Evolutionary conservation across 805 yeast species (phyloP).

Genomic region (Ogataea minuta): DNA sequence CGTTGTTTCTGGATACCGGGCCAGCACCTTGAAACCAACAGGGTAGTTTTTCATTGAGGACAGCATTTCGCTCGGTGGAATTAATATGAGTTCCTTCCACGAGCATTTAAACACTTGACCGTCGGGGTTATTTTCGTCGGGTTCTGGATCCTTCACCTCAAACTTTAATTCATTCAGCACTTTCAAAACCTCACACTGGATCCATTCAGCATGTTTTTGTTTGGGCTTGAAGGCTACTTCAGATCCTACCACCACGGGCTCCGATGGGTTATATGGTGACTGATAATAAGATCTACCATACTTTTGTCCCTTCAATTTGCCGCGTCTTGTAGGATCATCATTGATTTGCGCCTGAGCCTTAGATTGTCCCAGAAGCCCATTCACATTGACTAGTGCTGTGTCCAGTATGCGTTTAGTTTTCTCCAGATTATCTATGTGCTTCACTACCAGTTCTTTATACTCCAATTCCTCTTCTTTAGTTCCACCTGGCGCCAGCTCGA

Average conservation of each 20-base stretch:
- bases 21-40: conserved; percentile 77
- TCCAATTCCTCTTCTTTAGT: conserved; percentile 32
- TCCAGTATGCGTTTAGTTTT: conserved; percentile 45
- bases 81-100: conserved; percentile 73
- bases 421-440: conserved; percentile 58
- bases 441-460: conserved; percentile 37
- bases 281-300: conserved; percentile 32
- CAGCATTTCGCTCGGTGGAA: conserved; percentile 46
- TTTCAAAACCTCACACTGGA: conserved; percentile 85
- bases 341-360: conserved; percentile 8
- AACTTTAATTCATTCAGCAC: conserved; percentile 49
- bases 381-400: conserved; percentile 45
- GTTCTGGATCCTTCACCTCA: conserved; percentile 97
- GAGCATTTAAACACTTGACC: conserved; percentile 83
- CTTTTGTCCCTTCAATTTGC: conserved; percentile 17
- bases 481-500: conserved; percentile 32
- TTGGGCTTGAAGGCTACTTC: conserved; percentile 85
- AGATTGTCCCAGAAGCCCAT: conserved; percentile 39
- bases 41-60: conserved; percentile 54
- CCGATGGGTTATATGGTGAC: conserved; percentile 61
- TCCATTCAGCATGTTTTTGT: conserved; percentile 84
- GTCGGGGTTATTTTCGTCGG: conserved; percentile 87
- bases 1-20: conserved; percentile 95
- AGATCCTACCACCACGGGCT: conserved; percentile 60
- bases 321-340: conserved; percentile 14